Evolutionary conservation across 148 eudicot genomes (phyloP), one percentile per base, ranked within the genome.

Genomic region (Cornus florida): DNA sequence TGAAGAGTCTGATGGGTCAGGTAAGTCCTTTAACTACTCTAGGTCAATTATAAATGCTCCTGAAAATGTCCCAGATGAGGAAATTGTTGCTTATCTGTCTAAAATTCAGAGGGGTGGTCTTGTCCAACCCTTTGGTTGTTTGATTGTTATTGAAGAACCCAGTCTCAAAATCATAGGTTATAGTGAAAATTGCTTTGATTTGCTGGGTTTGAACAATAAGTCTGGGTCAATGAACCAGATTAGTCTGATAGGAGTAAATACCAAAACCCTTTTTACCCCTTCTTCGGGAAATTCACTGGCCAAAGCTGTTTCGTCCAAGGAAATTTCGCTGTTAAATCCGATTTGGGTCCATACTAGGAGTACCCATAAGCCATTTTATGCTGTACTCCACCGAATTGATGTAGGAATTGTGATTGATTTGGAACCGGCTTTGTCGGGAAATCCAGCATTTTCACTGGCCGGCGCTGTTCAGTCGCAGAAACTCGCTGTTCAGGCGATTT

Each of bases 91-190:
- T 74, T 87, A 87, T 48, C 76, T 87, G 3, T 74, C 84, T 3
- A 85, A n/a, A 56, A 82, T 83, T 5, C 87, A 87, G 60, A 82
- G 90, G 74, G 90, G 90, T 75, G 90, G 87, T 0, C 70, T 84
- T 14, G 50, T 87, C 53, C 86, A 87, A 53, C 71, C 87, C 32
- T 75, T 82, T 83, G 90, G 90, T 35, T 85, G 87, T 83, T 62
- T 87, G 86, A 41, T 85, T 71, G 87, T 83, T 13, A 43, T 87
- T 69, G 84, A 80, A 62, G 84, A 81, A 38, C 77, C 84, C 68
- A 84, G 33, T 69, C 85, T 87, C 33, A 72, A 67, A 7, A 73
- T 87, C 75, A 72, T 85, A 28, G 60, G 83, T 68, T 83, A 75
- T 41, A 84, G 87, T 70, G 86, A 87, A 53, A 85, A 87, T 77